Percentiles rank a stretch among this genome's conserved stretches.
phyloP scores from a whole-genome alignment of 108 stramenopile species.

The Stephanodiscus minutulus region DNA sequence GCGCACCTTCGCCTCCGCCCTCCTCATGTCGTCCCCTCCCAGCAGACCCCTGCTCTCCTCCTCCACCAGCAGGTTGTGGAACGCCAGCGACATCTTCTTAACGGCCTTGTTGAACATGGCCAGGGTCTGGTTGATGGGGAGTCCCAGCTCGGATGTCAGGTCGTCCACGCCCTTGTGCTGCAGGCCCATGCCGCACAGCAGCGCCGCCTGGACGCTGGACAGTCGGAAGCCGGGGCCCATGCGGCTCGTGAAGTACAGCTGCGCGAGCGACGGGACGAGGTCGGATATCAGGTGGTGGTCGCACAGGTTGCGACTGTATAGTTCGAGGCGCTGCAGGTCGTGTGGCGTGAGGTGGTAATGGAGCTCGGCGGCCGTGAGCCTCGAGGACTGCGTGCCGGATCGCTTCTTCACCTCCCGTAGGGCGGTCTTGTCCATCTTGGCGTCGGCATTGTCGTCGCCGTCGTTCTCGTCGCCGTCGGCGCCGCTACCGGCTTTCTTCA shows the following conservation, averaged over 20 bases:
- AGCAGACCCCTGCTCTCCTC: conserved; percentile 70
- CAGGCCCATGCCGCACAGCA: conserved; percentile 88
- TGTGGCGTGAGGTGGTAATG: conserved; percentile 86
- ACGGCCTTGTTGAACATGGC: conserved; percentile 98
- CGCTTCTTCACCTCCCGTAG: conserved; percentile 48
- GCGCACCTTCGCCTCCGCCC: conserved; percentile 53
- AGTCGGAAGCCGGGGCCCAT: conserved; percentile 76
- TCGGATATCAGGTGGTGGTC: conserved; percentile 98
- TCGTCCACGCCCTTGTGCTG: conserved; percentile 85
- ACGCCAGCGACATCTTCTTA: conserved; percentile 83
- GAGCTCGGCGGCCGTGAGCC: conserved; percentile 78
- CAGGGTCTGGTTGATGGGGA: conserved; percentile 89
- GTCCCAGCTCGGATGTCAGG: conserved; percentile 77
- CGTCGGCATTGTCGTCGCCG: conserved; percentile 33
- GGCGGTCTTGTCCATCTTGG: conserved; percentile 43
- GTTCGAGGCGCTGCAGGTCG: conserved; percentile 95
- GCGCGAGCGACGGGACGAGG: conserved; percentile 85
- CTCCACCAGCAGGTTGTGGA: conserved; percentile 77
- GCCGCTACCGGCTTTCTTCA: conserved; percentile 23
- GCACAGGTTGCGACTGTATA: conserved; percentile 96
- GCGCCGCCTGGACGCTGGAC: conserved; percentile 88
- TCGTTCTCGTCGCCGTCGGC: conserved; percentile 40
- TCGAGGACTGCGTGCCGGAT: conserved; percentile 51
- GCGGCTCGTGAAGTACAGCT: conserved; percentile 90
- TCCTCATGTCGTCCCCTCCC: conserved; percentile 64